These are phyloP conservation scores for Fusarium sp. DNA, from an alignment of 2,329 filamentous ascomycete species.

Conservation along the genomic window DNA sequence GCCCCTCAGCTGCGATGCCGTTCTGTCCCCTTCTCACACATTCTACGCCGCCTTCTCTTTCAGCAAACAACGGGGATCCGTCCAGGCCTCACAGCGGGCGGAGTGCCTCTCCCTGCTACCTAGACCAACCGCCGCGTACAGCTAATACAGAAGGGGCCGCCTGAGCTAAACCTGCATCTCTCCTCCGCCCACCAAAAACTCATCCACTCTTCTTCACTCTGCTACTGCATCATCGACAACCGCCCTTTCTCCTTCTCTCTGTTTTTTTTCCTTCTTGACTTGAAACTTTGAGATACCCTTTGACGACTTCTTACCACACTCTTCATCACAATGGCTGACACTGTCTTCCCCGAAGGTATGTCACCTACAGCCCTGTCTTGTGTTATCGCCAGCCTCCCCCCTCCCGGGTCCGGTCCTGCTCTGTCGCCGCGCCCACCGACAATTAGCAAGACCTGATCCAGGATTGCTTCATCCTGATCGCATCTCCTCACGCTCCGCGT, in stretches of 20 bases:
- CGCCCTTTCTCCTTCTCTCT: constrained; percentile 21
- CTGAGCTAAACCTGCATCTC: constrained; percentile 41
- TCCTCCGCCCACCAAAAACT: constrained; percentile 45
- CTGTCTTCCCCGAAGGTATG: constrained; percentile 55
- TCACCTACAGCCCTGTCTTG: constrained; percentile 4
- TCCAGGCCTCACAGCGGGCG: constrained; percentile 35
- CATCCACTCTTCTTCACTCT: constrained; percentile 27
- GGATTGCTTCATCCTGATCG: constrained; percentile 1
- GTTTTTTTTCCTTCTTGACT: constrained; percentile 24
- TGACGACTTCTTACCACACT: background rate
- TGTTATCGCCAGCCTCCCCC: constrained; percentile 19
- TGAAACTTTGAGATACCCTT: constrained; percentile 45
- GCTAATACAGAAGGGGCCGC: constrained; percentile 18
- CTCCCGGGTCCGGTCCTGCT: constrained; percentile 7
- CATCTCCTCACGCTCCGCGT: background rate
- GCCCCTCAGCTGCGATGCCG: constrained; percentile 47
- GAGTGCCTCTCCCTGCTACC: background rate
- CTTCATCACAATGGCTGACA: constrained; percentile 41
- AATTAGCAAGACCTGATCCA: background rate
- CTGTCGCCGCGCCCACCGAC: constrained; percentile 4
- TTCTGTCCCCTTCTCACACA: constrained; percentile 56
- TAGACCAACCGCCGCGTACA: background rate
- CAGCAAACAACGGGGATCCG: constrained; percentile 25
- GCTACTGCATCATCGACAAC: constrained; percentile 28
- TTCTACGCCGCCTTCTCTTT: constrained; percentile 48